A percentile compares a stretch with the other conserved stretches of the same genome.
Evolutionary conservation across 352 stramenopile species (phyloP).

Genomic region (Pythium guiyangense): DNA sequence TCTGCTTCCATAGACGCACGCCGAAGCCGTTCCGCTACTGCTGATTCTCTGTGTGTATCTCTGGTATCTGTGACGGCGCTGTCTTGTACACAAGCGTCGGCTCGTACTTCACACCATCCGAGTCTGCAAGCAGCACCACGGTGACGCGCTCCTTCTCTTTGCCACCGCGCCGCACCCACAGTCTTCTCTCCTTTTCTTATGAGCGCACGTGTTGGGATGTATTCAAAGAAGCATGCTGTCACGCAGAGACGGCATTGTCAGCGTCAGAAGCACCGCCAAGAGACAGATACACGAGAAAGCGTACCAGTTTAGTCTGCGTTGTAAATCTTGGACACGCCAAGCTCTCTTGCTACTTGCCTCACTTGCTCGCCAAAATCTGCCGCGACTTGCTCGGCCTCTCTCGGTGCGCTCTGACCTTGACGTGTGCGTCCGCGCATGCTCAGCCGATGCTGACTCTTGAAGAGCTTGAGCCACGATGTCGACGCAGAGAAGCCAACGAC

Average conservation of each 20-base stretch:
- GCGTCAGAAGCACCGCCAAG: no score
- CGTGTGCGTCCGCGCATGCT: no score
- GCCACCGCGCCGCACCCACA: neutral
- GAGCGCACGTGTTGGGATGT: no score
- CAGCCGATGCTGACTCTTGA: neutral
- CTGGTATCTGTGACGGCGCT: neutral
- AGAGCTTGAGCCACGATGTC: neutral
- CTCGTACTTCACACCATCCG: neutral
- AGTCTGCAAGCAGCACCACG: neutral
- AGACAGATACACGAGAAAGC: neutral
- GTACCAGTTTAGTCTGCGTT: constrained; percentile 2
- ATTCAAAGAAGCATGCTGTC: constrained; percentile 3
- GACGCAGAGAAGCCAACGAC: neutral
- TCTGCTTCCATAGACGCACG: neutral
- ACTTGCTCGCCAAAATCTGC: no score
- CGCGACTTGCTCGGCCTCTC: no score
- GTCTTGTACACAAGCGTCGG: neutral
- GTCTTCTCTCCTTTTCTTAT: neutral
- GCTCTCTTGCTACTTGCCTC: no score
- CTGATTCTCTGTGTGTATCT: neutral
- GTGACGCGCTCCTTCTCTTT: neutral
- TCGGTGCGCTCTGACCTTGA: no score
- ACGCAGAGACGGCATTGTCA: neutral
- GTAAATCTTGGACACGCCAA: no score
- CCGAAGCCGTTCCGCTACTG: neutral